phyloP scores from a whole-genome alignment of 2,329 filamentous ascomycete genomes.

The Alternaria tenuissima region DNA sequence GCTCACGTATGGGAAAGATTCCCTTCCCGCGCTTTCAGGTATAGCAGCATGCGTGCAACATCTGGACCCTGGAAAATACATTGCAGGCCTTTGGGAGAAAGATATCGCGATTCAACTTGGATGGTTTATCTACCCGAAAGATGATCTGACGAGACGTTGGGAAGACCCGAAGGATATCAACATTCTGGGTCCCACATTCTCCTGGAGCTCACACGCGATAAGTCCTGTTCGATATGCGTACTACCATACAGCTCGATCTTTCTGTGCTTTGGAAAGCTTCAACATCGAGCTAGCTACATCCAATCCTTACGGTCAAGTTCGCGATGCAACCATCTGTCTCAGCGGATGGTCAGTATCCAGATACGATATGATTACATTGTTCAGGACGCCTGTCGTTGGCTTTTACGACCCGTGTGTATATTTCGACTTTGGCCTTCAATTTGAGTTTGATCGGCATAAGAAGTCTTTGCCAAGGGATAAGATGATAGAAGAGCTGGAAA shows the following conservation, averaged over 20 bases:
- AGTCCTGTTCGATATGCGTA: neutral
- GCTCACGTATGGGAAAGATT: neutral
- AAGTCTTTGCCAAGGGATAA: too few species aligned
- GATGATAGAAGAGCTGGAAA: neutral
- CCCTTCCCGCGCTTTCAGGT: accelerated
- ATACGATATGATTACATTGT: neutral
- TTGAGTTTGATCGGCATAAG: too few species aligned
- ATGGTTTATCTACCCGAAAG: accelerated
- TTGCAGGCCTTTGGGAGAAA: neutral
- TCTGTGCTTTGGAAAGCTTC: neutral
- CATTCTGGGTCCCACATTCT: neutral
- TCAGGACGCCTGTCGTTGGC: too few species aligned
- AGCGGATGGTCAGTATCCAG: neutral
- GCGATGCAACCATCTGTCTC: neutral
- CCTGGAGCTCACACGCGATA: neutral
- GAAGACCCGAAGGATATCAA: neutral
- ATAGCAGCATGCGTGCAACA: neutral
- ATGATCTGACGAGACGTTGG: neutral
- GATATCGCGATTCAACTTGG: neutral
- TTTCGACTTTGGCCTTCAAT: too few species aligned
- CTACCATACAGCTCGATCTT: too few species aligned
- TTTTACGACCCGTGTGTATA: too few species aligned
- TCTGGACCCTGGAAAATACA: neutral
- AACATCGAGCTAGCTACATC: neutral
- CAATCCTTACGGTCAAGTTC: neutral